phyloP scores from a whole-genome alignment of 176 grass and related monocot genomes.

The Areca catechu region DNA sequence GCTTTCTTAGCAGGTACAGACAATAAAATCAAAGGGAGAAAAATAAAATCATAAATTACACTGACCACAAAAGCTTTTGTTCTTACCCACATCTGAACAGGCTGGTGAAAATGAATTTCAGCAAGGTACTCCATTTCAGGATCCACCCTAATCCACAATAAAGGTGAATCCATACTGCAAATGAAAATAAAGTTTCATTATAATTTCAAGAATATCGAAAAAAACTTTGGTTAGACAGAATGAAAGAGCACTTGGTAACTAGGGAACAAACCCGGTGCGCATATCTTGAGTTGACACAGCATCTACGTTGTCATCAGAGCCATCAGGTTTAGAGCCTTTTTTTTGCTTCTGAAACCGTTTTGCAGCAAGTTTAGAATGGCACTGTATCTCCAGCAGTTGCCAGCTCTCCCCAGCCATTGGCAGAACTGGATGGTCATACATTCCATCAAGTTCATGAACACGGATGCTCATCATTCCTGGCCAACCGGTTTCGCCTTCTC shows the following conservation, averaged over 20 bases:
- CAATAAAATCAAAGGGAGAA: neutral
- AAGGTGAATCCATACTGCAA: slow-evolving; percentile 80
- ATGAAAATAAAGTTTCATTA: slow-evolving; percentile 1
- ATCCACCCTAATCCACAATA: slow-evolving; percentile 87
- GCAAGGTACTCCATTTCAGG: slow-evolving; percentile 99
- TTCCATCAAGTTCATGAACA: slow-evolving; percentile 84
- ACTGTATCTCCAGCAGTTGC: slow-evolving; percentile 89
- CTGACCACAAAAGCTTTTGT: neutral
- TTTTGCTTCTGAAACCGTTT: slow-evolving; percentile 85
- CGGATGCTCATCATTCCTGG: slow-evolving; percentile 97
- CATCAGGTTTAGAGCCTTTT: slow-evolving; percentile 71
- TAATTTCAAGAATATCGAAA: neutral
- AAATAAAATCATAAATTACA: neutral
- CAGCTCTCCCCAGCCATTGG: slow-evolving; percentile 84
- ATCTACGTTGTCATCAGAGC: slow-evolving; percentile 92
- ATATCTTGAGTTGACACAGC: slow-evolving; percentile 58
- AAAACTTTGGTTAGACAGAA: neutral
- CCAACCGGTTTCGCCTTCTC: slow-evolving; percentile 72
- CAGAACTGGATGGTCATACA: slow-evolving; percentile 84
- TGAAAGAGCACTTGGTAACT: slow-evolving; percentile 1
- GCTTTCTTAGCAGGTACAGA: neutral
- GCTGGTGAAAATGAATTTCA: slow-evolving; percentile 91
- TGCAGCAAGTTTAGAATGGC: slow-evolving; percentile 79
- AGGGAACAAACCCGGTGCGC: slow-evolving; percentile 53
- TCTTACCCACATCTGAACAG: slow-evolving; percentile 96